Evolutionary conservation across 2,329 filamentous ascomycete species (phyloP), one percentile per base, ranked within the genome.

Genomic region (Westerdykella ornata): DNA sequence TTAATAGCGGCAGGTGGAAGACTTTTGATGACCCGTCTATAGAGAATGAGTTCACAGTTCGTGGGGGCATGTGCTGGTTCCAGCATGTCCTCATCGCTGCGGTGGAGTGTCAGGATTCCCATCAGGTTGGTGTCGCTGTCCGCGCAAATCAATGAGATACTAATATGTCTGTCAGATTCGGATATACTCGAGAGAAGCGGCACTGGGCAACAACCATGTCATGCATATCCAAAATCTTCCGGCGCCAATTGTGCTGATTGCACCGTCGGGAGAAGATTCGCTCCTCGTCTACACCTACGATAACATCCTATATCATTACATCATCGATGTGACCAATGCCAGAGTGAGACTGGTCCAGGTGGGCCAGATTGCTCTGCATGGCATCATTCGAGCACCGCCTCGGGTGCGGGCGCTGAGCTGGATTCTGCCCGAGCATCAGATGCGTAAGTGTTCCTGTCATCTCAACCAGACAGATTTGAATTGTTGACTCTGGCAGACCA

Each of bases 1-100:
- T 96, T 46, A 85, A 85, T 52, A 97, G 90, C 60, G 87, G 90
- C 19, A 78, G 92, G 44, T 98, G 92, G 92, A 96, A 94, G 63
- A 94, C 85, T 0, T 98, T 98, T 62, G 77, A 84, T 37, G 88
- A 89, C 54, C 77, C 82, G 18, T 79, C 77, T 20, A 77, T 83
- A 58, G 92, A 97, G 65, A 88, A 89, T 54, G 87, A 89, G 48
- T 98, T 98, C 60, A 81, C 88, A 17, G 87, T 98, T 12, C 77
- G 89, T 48, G 92, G 92, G 37, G 92, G 92, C 5, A 95, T 98
- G 89, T 97, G 90, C 63, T 98, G 92, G 92, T 89, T 94, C 61
- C 88, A 94, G 52, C 90, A 98, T 66, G 85, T 97, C 22, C 74
- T 98, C 14, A 86, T 97, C 42, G 89, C 88, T 30, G 88, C 90